Conservation (phyloP, 495 filamentous ascomycete species). For the Bombardia bombarda region DNA sequence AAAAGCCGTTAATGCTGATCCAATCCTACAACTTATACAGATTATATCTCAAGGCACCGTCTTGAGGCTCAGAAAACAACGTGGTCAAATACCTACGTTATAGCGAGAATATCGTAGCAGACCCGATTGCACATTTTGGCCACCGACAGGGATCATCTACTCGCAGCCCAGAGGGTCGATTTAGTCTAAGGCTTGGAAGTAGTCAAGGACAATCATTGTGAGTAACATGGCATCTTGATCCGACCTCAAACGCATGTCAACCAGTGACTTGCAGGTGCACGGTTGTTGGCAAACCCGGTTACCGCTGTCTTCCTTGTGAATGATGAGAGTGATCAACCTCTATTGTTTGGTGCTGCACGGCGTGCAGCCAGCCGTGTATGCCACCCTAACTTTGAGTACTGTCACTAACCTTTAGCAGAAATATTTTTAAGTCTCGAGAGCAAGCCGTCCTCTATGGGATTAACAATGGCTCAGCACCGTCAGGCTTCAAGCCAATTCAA, state of each 20-base stretch:
- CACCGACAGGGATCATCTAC: no score
- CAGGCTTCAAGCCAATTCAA: constrained; percentile 31
- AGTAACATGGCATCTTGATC: background rate
- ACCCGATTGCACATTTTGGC: no score
- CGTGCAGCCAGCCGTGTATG: constrained; percentile 2
- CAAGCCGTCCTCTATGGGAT: constrained; percentile 24
- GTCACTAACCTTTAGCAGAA: constrained; percentile 4
- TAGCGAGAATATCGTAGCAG: no score
- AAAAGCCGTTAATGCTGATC: no score
- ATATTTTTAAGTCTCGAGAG: background rate
- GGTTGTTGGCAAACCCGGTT: constrained; percentile 21
- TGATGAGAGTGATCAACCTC: constrained; percentile 13
- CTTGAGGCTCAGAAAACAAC: no score
- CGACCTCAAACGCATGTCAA: background rate
- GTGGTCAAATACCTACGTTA: no score
- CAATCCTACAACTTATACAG: no score
- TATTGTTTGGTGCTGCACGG: constrained; percentile 14
- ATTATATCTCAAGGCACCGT: no score
- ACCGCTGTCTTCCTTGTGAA: no score
- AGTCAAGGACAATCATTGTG: constrained; percentile 1
- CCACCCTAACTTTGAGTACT: background rate
- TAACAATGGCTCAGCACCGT: constrained; percentile 32
- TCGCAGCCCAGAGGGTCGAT: no score
- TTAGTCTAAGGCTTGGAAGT: background rate
- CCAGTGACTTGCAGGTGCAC: constrained; percentile 10